Percentiles rank a stretch among this genome's conserved stretches.
Conservation (phyloP, 495 filamentous ascomycete species). For the Annulohypoxylon stygium region DNA sequence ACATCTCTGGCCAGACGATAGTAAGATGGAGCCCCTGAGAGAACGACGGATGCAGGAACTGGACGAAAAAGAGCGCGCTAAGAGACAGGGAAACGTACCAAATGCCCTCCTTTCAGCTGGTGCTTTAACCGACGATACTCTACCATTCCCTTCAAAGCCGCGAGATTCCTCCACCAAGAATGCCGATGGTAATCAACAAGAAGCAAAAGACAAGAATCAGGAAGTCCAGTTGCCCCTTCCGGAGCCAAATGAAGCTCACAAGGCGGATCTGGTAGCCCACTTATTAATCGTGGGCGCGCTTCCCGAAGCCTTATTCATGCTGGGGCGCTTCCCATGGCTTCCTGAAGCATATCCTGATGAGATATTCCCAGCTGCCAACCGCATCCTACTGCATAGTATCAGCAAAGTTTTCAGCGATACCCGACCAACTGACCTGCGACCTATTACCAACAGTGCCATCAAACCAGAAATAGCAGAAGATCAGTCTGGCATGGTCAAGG, state of each 20-base stretch:
- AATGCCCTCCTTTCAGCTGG: constrained; percentile 95
- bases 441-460: constrained; percentile 25
- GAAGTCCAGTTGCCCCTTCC: constrained; percentile 69
- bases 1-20: constrained; percentile 89
- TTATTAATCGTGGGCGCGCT: constrained; percentile 92
- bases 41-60: constrained; percentile 79
- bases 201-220: constrained; percentile 63
- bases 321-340: constrained; percentile 93
- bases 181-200: constrained; percentile 46
- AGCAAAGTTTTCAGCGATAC: constrained; percentile 62
- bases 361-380: constrained; percentile 73
- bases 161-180: constrained; percentile 53
- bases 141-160: constrained; percentile 43
- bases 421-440: constrained; percentile 43
- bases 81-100: constrained; percentile 71
- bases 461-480: constrained; percentile 59
- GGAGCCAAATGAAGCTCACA: constrained; percentile 86
- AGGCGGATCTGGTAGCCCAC: constrained; percentile 83
- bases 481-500: constrained; percentile 73
- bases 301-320: constrained; percentile 91
- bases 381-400: constrained; percentile 84
- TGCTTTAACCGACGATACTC: constrained; percentile 83
- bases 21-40: constrained; percentile 78
- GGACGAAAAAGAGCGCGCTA: constrained; percentile 77
- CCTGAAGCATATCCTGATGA: constrained; percentile 85